Percentiles rank a stretch among this genome's conserved stretches.
phyloP scores from a whole-genome alignment of 1,284 basidiomycete species.

The Phlebopus sp. region DNA sequence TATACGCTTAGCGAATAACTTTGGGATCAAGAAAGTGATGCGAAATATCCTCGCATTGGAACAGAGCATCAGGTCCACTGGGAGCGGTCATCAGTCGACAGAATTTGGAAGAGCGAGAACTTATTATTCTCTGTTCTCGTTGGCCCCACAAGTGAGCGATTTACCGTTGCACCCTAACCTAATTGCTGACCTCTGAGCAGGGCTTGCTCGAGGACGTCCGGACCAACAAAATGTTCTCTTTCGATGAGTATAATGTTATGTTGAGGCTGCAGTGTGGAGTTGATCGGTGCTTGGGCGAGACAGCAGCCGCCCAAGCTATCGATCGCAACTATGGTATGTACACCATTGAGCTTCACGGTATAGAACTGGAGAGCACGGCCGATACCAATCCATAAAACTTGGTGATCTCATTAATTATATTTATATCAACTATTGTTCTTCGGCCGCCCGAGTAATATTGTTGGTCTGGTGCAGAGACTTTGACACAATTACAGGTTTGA shows the following conservation, averaged over 20 bases:
- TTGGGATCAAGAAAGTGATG: conserved; percentile 86
- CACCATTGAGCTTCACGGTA: conserved; percentile 76
- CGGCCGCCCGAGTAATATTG: no score
- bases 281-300: conserved; percentile 53
- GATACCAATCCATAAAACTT: conserved; percentile 22
- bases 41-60: conserved; percentile 92
- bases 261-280: conserved; percentile 85
- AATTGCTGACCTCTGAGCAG: conserved; percentile 36
- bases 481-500: not conserved
- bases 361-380: conserved; percentile 61
- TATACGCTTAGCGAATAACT: conserved; percentile 69
- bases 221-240: conserved; percentile 64
- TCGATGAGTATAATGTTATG: conserved; percentile 91
- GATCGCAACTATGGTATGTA: conserved; percentile 77
- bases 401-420: conserved; percentile 19
- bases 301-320: conserved; percentile 47
- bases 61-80: conserved; percentile 85
- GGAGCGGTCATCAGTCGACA: conserved; percentile 55
- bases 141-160: conserved; percentile 66
- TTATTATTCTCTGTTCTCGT: conserved; percentile 80
- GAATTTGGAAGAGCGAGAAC: conserved; percentile 75
- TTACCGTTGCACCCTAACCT: not conserved
- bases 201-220: conserved; percentile 73
- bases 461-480: no score
- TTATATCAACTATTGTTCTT: conserved; percentile 3